Evolutionary conservation across 2,329 filamentous ascomycete genomes (phyloP).

Genomic region (Calycina herbarum): DNA sequence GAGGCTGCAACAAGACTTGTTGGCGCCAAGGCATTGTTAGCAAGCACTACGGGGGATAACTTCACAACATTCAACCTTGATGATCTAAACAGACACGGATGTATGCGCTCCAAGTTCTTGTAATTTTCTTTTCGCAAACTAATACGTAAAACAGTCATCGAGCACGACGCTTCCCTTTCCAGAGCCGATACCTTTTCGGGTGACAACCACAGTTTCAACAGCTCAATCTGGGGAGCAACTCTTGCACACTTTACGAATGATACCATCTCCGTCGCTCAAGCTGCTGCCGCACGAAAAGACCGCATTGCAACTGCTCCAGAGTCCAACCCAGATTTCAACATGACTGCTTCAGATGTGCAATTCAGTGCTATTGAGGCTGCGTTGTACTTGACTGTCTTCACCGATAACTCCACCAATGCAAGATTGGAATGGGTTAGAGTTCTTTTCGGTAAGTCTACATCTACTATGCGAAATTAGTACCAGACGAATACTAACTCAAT

Average conservation of each 20-base stretch:
- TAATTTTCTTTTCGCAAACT: not conserved
- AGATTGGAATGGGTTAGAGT: slow-evolving; percentile 12
- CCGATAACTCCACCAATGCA: slow-evolving; percentile 9
- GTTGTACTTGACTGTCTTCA: slow-evolving; percentile 15
- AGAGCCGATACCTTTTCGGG: slow-evolving; percentile 19
- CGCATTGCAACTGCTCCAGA: slow-evolving; percentile 1
- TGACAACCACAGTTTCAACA: slow-evolving; percentile 21
- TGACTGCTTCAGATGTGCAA: slow-evolving; percentile 5
- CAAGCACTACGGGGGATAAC: slow-evolving; percentile 13
- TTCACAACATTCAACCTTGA: slow-evolving; percentile 18
- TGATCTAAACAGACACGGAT: slow-evolving; percentile 15
- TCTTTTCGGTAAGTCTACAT: slow-evolving; percentile 14
- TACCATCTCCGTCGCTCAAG: slow-evolving; percentile 8
- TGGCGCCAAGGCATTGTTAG: slow-evolving; percentile 11
- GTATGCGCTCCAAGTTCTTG: slow-evolving; percentile 8
- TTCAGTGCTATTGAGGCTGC: slow-evolving; percentile 12
- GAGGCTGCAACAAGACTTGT: slow-evolving; percentile 14
- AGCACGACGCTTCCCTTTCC: slow-evolving; percentile 18
- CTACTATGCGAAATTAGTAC: not conserved
- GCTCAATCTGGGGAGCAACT: slow-evolving; percentile 14
- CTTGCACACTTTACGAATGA: slow-evolving; percentile 4
- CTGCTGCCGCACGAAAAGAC: slow-evolving; percentile 7
- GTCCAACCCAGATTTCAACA: slow-evolving; percentile 13
- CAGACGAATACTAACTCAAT: not conserved
- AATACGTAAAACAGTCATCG: slow-evolving; percentile 12